A percentile compares a stretch with the other conserved stretches of the same genome.
These are phyloP conservation scores for Salix purpurea DNA, from an alignment of 345 rosid species.

Conservation along the genomic window DNA sequence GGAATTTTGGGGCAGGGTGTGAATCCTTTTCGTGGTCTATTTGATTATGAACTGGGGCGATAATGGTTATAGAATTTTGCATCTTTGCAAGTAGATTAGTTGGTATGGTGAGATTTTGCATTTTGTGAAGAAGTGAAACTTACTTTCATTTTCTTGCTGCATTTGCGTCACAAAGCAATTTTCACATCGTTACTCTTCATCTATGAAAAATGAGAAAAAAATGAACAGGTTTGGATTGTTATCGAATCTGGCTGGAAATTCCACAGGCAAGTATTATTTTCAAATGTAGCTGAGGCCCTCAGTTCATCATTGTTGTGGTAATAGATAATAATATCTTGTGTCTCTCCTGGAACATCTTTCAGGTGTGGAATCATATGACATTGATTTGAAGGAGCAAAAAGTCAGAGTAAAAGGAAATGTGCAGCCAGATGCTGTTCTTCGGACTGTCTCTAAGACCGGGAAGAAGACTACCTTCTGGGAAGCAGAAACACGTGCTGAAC, in stretches of 20 bases:
- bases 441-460: constrained; percentile 65
- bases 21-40: no score
- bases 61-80: no score
- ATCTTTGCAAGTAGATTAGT: no score
- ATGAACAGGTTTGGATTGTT: not conserved
- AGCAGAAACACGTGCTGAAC: constrained; percentile 40
- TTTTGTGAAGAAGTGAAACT: no score
- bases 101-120: no score
- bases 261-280: not conserved
- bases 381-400: constrained; percentile 71
- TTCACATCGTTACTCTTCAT: not conserved
- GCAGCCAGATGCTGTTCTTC: constrained; percentile 69
- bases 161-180: not conserved
- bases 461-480: constrained; percentile 85
- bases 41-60: no score
- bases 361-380: constrained; percentile 80
- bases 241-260: not conserved
- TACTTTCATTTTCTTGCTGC: no score
- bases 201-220: not conserved
- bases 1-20: no score
- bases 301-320: not conserved
- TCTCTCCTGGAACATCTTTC: not conserved
- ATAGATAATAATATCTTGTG: not conserved
- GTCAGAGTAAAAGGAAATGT: constrained; percentile 84
- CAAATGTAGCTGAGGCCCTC: not conserved